Conservation (phyloP, 306 rosid genomes). For the Medicago arabica region DNA sequence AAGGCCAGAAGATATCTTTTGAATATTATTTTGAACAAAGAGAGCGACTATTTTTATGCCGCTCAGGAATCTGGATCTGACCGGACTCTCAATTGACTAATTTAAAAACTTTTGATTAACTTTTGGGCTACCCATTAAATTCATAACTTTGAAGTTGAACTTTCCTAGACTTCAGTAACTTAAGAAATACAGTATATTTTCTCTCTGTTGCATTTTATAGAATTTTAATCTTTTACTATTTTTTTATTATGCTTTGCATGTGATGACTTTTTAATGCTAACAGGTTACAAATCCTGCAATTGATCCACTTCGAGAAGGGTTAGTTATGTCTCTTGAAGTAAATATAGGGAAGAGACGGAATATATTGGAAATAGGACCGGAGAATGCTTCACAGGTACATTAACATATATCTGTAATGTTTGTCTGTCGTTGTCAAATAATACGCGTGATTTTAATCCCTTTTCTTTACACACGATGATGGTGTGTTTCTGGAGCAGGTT, state of each 20-base stretch:
- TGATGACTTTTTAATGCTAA: conserved; percentile 18
- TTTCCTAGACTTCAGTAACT: conserved; percentile 13
- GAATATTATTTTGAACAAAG: neutral
- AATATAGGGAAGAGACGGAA: conserved; percentile 86
- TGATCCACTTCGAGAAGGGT: conserved; percentile 98
- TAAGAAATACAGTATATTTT: conserved; percentile 7
- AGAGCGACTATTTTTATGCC: too few relatives aligned
- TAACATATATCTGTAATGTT: conserved; percentile 27
- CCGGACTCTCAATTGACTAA: neutral
- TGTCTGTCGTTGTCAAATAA: conserved; percentile 7
- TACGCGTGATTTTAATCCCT: conserved; percentile 35
- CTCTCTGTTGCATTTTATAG: conserved; percentile 1
- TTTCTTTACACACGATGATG: conserved; percentile 36
- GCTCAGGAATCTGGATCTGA: too few relatives aligned
- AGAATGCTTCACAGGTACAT: conserved; percentile 93
- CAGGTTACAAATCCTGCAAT: conserved; percentile 99
- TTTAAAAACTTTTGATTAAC: conserved; percentile 10
- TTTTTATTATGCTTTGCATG: conserved; percentile 6
- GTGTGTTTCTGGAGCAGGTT: conserved; percentile 65
- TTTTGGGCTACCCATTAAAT: neutral
- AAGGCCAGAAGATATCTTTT: conserved; percentile 9
- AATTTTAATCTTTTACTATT: neutral
- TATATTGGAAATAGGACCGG: conserved; percentile 93
- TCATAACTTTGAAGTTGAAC: conserved; percentile 1
- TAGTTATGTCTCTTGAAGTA: conserved; percentile 99